These are phyloP conservation scores for Ophiobolus disseminans DNA, from an alignment of 2,329 filamentous ascomycete species.

Conservation along the genomic window DNA sequence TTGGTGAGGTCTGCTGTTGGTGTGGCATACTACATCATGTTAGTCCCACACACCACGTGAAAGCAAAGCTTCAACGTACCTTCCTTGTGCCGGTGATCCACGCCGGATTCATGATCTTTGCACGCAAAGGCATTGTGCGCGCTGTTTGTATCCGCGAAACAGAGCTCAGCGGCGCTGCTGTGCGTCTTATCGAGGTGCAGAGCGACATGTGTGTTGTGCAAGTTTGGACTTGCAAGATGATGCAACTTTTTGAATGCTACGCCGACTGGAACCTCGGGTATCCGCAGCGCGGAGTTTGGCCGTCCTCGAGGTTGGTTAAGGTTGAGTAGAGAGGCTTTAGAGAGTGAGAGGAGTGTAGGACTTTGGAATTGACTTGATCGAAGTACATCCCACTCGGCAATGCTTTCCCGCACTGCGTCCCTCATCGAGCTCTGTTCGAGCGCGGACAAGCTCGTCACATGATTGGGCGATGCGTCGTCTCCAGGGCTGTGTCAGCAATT, in stretches of 20 bases:
- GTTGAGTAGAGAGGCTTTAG: no score
- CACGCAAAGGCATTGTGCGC: constrained; percentile 77
- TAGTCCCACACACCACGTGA: constrained; percentile 2
- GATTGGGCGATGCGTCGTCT: constrained; percentile 20
- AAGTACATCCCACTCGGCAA: constrained; percentile 16
- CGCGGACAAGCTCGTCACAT: constrained; percentile 23
- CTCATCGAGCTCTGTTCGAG: constrained; percentile 19
- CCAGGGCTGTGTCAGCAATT: constrained; percentile 11
- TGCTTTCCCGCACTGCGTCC: constrained; percentile 19
- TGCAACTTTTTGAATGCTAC: constrained; percentile 37
- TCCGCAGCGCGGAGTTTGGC: constrained; percentile 23
- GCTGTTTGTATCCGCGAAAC: constrained; percentile 39
- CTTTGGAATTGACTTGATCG: no score
- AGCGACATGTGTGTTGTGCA: constrained; percentile 53
- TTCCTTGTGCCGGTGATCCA: constrained; percentile 59
- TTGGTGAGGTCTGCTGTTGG: constrained; percentile 50
- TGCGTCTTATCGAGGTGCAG: constrained; percentile 49
- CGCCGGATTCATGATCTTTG: constrained; percentile 71
- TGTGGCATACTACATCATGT: constrained; percentile 44
- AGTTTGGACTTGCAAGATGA: constrained; percentile 22
- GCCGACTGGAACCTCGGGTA: constrained; percentile 49
- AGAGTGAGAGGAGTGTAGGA: neutral
- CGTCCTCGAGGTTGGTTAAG: no score
- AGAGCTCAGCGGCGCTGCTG: constrained; percentile 50
- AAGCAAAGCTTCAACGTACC: constrained; percentile 48